Base-by-base conservation (phyloP, 176 grass and related monocot genomes). In the Metroxylon sagu region DNA sequence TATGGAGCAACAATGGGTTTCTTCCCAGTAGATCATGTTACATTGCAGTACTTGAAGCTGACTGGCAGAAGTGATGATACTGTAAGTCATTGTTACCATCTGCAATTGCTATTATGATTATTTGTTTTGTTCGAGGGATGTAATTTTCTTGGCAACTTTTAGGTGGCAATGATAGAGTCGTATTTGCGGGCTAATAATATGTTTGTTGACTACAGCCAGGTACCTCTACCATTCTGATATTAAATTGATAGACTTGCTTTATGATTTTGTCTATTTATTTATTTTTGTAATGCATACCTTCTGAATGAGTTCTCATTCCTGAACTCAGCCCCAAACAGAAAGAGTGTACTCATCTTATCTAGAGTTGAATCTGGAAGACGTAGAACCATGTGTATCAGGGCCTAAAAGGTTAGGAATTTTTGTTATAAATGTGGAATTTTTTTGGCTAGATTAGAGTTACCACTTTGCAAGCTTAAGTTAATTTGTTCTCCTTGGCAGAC, bases 1-100 rank as follows among this genome's bases (percentile, higher is more conserved):
- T 95, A 95, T 82, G 91, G 91, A 55, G 91, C 91, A 67, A 95
- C 91, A 68, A 95, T 95, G 91, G 91, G 91, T 76, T 95, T 95
- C 80, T 95, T 95, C 67, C 91, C 91, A 29, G 91, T 95, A 71
- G 91, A 95, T 19, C 75, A 54, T 58, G 85, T 86, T 67, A 80
- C 87, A 50, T 60, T 97, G 63, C 82, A 97, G 15, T 97, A 97
- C 76, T 75, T 97, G 69, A 90, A 83, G 80, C 67, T 97, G 64
- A 97, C 87, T 71, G 92, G 92, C 55, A 71, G 92, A 87, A 97
- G 78, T 60, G 84, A 97, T 73, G 87, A 97, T 4, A 97, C 83
- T 48, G 92, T 91, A 90, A 75, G 77, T 68, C 60, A 19, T 64
- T 54, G 26, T 10, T 6, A 5, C 15, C 12, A 2, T 26, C 54